Conservation (phyloP, 495 filamentous ascomycete genomes). For the Neurospora tetraspora region DNA sequence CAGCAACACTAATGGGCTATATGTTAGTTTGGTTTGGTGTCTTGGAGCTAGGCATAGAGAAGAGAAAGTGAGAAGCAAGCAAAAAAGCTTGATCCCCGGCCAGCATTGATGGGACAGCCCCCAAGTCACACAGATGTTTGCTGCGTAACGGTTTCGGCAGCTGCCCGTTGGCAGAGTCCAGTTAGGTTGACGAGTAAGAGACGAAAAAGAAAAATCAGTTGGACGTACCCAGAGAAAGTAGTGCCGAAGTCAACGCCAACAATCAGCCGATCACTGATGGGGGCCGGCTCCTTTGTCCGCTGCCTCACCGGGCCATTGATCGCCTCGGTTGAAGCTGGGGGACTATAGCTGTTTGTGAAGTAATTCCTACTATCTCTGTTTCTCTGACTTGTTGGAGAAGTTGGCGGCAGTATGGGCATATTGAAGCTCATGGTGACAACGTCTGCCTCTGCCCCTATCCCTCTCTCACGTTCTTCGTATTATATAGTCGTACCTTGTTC, state of each 20-base stretch:
- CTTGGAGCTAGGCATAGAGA: neutral
- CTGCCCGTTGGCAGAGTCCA: slow-evolving; percentile 1
- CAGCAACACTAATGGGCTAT: slow-evolving; percentile 45
- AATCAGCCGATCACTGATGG: slow-evolving; percentile 45
- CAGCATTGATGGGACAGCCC: neutral
- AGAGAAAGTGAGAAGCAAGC: neutral
- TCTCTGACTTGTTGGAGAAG: slow-evolving; percentile 30
- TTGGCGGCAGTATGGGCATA: slow-evolving; percentile 31
- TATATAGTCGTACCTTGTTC: neutral
- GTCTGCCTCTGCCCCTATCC: neutral
- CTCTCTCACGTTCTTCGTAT: slow-evolving; percentile 5
- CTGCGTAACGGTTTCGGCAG: neutral
- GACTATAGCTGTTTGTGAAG: slow-evolving; percentile 37
- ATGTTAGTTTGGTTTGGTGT: neutral
- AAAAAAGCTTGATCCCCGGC: neutral
- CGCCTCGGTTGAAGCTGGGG: slow-evolving; percentile 41
- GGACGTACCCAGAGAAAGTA: slow-evolving; percentile 56
- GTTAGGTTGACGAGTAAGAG: neutral
- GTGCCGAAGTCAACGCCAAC: slow-evolving; percentile 62
- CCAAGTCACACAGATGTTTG: neutral
- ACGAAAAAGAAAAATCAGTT: neutral
- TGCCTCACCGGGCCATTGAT: slow-evolving; percentile 46
- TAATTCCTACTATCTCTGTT: slow-evolving; percentile 47
- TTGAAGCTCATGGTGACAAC: slow-evolving; percentile 34
- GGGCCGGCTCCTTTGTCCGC: slow-evolving; percentile 34